Percentiles rank a stretch among this genome's conserved stretches.
Evolutionary conservation across 2,329 filamentous ascomycete genomes (phyloP).

Genomic region (Grosmannia penicillata): DNA sequence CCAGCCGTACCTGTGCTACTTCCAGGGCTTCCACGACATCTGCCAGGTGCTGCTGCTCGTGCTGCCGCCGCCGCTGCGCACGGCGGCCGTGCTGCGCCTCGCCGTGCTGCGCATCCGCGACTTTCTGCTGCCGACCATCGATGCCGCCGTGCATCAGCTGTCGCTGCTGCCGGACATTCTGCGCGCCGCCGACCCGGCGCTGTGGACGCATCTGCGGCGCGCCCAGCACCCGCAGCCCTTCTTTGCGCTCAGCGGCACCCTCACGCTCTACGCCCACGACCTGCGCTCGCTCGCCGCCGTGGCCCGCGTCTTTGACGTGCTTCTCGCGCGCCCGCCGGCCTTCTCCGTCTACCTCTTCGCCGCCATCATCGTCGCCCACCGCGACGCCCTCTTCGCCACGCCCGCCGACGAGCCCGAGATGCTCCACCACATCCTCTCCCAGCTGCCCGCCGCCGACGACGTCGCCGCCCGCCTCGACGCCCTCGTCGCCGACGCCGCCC

Average conservation of each 20-base stretch:
- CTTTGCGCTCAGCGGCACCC: slow-evolving; percentile 81
- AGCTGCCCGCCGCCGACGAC: slow-evolving; percentile 51
- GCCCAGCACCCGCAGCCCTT: slow-evolving; percentile 53
- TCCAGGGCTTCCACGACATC: slow-evolving; percentile 98
- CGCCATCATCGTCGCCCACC: slow-evolving; percentile 67
- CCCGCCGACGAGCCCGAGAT: slow-evolving; percentile 76
- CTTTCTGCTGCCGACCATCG: slow-evolving; percentile 87
- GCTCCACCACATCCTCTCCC: slow-evolving; percentile 76
- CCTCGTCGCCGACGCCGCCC: slow-evolving; percentile 51
- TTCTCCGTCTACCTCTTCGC: slow-evolving; percentile 88
- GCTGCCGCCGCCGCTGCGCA: slow-evolving; percentile 47
- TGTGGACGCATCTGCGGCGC: slow-evolving; percentile 61
- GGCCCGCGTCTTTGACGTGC: slow-evolving; percentile 78
- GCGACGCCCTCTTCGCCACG: slow-evolving; percentile 75
- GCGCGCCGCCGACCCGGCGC: slow-evolving; percentile 50
- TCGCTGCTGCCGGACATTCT: slow-evolving; percentile 74
- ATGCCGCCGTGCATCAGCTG: slow-evolving; percentile 72
- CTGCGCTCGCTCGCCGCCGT: slow-evolving; percentile 84
- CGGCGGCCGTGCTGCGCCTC: slow-evolving; percentile 57
- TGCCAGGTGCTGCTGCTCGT: slow-evolving; percentile 90
- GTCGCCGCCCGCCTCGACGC: slow-evolving; percentile 53
- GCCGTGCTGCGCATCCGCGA: slow-evolving; percentile 85
- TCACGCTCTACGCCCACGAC: slow-evolving; percentile 95
- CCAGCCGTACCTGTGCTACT: slow-evolving; percentile 79
- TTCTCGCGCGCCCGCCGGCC: slow-evolving; percentile 75